Percentiles rank a stretch among this genome's conserved stretches.
Evolutionary conservation across 129 eudicot genomes (phyloP).

Genomic region (Flaveria ramosissima): DNA sequence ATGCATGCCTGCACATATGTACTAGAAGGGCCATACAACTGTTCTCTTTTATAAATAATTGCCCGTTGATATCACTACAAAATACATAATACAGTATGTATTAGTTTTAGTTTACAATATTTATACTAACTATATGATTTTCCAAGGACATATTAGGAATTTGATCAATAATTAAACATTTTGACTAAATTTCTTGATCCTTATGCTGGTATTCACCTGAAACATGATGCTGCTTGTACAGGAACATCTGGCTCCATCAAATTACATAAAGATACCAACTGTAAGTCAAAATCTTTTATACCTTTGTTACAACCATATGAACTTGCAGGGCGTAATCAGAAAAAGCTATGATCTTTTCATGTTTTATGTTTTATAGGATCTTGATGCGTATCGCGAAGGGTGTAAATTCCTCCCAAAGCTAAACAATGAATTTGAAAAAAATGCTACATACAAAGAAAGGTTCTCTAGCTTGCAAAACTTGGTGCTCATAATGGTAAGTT

Average conservation of each 20-base stretch:
- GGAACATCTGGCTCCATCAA: constrained; percentile 81
- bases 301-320: constrained; percentile 10
- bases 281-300: constrained; percentile 49
- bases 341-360: constrained; percentile 8
- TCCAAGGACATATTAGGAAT: constrained; percentile 2
- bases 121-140: neutral
- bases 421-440: constrained; percentile 62
- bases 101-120: neutral
- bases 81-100: neutral
- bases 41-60: neutral
- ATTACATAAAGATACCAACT: constrained; percentile 78
- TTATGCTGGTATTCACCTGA: neutral
- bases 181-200: constrained; percentile 4
- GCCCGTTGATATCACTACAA: neutral
- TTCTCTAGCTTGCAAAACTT: constrained; percentile 73
- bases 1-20: neutral
- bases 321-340: constrained; percentile 19
- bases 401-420: constrained; percentile 76
- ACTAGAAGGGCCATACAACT: neutral
- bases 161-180: neutral
- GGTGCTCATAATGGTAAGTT: constrained; percentile 82
- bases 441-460: constrained; percentile 67
- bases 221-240: constrained; percentile 34
- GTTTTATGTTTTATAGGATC: constrained; percentile 43
- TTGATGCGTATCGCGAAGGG: constrained; percentile 54